Evolutionary conservation across 805 yeast genomes (phyloP).

Genomic region (Saccharomycopsis vini): DNA sequence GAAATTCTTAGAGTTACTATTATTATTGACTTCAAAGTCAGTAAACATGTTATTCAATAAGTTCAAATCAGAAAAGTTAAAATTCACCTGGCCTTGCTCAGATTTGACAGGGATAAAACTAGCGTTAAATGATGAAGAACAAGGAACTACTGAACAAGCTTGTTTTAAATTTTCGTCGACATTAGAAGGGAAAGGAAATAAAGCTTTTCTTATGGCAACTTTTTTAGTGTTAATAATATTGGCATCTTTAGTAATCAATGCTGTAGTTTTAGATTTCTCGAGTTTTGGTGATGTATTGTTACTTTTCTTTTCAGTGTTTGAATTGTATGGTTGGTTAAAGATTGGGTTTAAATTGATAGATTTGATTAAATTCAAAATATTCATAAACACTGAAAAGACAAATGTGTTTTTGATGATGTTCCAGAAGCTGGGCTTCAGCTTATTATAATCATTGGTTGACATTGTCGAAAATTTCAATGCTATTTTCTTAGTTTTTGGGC

Average conservation of each 20-base stretch:
- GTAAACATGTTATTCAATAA: no score
- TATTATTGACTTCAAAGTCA: no score
- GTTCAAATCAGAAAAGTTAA: conserved; percentile 5
- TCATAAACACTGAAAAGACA: conserved; percentile 3
- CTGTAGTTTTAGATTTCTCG: background rate
- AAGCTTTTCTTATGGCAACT: no score
- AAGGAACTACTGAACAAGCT: conserved; percentile 15
- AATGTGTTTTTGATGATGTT: conserved; percentile 5
- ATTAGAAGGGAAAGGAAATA: conserved; percentile 10
- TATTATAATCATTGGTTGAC: no score
- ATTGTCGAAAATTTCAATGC: no score
- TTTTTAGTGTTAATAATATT: no score
- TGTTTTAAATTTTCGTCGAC: conserved; percentile 8
- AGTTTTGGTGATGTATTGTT: background rate
- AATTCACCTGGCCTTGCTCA: conserved; percentile 14
- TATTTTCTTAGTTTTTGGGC: no score
- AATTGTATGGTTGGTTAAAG: background rate
- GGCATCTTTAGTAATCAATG: no score
- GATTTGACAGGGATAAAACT: conserved; percentile 16
- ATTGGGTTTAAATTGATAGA: conserved; percentile 1
- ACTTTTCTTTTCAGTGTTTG: background rate
- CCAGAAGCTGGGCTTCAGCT: background rate
- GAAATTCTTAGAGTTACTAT: no score
- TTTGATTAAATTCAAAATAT: conserved; percentile 3
- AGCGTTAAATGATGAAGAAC: conserved; percentile 16